Percentiles rank a stretch among this genome's conserved stretches.
Evolutionary conservation across 805 yeast species (phyloP).

Genomic region (Wickerhamiella allomyrinae): DNA sequence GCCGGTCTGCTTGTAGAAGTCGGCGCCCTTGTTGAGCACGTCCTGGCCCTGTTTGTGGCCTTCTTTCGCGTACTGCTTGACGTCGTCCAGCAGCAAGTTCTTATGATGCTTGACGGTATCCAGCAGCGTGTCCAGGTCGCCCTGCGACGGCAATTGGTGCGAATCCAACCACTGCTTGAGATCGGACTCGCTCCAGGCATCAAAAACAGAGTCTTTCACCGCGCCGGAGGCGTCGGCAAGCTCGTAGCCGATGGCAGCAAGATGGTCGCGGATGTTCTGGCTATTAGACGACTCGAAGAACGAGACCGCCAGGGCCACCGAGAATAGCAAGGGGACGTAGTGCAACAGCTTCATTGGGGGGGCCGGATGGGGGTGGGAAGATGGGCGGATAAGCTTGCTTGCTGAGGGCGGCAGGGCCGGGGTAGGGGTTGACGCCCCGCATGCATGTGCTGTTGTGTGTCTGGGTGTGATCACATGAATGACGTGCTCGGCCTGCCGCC

Average conservation of each 20-base stretch:
- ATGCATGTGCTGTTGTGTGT: neutral
- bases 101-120: slow-evolving; percentile 23
- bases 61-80: slow-evolving; percentile 10
- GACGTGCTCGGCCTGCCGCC: no score
- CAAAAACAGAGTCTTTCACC: slow-evolving; percentile 26
- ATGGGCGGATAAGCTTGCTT: neutral
- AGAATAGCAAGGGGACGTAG: neutral
- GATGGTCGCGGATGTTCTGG: slow-evolving; percentile 20
- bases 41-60: slow-evolving; percentile 3
- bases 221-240: slow-evolving; percentile 27
- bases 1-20: slow-evolving; percentile 5
- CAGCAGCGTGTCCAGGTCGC: slow-evolving; percentile 13
- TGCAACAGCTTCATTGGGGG: neutral
- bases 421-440: neutral
- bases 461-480: no score
- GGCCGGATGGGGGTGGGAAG: neutral
- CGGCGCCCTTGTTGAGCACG: slow-evolving; percentile 2
- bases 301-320: slow-evolving; percentile 8
- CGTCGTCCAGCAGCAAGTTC: slow-evolving; percentile 21
- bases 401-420: neutral
- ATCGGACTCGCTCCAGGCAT: slow-evolving; percentile 30
- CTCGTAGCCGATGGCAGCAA: slow-evolving; percentile 23
- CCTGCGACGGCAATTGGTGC: slow-evolving; percentile 23
- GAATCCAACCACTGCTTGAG: slow-evolving; percentile 31
- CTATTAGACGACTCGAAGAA: slow-evolving; percentile 12